A percentile compares a stretch with the other conserved stretches of the same genome.
phyloP scores from a whole-genome alignment of 2,329 filamentous ascomycete species.

The Phialocephala sp. region DNA sequence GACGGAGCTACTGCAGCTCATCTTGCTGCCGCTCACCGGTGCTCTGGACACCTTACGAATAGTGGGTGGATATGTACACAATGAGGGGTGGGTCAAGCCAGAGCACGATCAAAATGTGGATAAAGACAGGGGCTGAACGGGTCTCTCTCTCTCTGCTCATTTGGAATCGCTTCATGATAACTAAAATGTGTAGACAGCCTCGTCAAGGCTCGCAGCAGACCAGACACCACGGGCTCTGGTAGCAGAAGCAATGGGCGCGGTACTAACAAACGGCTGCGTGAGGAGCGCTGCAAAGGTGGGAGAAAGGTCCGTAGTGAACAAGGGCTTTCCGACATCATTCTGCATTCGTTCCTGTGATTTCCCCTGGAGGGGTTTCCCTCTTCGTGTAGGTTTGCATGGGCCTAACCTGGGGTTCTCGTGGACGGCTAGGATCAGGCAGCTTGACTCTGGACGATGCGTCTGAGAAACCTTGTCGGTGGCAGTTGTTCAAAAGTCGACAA shows the following conservation, averaged over 20 bases:
- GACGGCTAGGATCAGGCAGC: constrained; percentile 33
- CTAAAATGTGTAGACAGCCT: constrained; percentile 5
- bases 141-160: constrained; percentile 1
- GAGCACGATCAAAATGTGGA: constrained; percentile 13
- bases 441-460: constrained; percentile 30
- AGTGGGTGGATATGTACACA: constrained; percentile 17
- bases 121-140: constrained; percentile 12
- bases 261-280: not conserved
- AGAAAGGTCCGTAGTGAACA: constrained; percentile 15
- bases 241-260: constrained; percentile 6
- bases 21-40: constrained; percentile 42
- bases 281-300: constrained; percentile 7
- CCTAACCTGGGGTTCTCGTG: constrained; percentile 35
- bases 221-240: not conserved
- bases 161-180: not conserved
- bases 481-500: constrained; percentile 29
- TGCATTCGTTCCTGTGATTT: constrained; percentile 20
- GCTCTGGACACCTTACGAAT: constrained; percentile 34
- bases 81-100: constrained; percentile 14
- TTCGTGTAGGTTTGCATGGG: constrained; percentile 19
- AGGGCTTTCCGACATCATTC: constrained; percentile 25
- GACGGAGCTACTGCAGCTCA: constrained; percentile 42
- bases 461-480: constrained; percentile 28
- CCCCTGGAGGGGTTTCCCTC: constrained; percentile 13
- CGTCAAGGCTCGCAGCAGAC: not conserved